Conservation (phyloP, 1,139 yeast genomes). For the Blastobotrys serpentis region DNA sequence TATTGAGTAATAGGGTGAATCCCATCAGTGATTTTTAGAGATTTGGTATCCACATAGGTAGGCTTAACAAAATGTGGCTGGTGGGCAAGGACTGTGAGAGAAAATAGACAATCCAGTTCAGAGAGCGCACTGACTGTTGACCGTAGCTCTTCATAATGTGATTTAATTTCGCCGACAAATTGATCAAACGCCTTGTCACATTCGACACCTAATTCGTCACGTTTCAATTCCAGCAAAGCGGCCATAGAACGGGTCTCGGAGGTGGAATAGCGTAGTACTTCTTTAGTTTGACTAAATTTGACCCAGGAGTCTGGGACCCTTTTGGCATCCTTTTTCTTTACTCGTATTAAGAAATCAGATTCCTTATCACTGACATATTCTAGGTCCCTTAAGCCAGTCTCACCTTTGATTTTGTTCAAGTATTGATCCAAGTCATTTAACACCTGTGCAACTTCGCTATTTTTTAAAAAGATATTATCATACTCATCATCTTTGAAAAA, state of each 20-base stretch:
- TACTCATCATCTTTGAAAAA: conserved; percentile 7
- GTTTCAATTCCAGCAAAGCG: conserved; percentile 45
- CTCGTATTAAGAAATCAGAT: conserved; percentile 13
- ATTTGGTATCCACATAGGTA: conserved; percentile 50
- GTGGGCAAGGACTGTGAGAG: conserved; percentile 64
- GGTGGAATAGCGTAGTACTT: conserved; percentile 70
- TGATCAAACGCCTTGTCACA: conserved; percentile 56
- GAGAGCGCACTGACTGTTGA: conserved; percentile 55
- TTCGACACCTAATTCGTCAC: conserved; percentile 55
- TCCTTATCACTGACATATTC: conserved; percentile 13
- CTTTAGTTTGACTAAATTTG: conserved; percentile 67
- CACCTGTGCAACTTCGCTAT: conserved; percentile 9
- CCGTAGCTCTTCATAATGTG: conserved; percentile 52
- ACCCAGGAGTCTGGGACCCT: conserved; percentile 72
- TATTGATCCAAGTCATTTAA: conserved; percentile 11
- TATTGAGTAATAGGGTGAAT: conserved; percentile 81
- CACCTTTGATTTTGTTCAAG: conserved; percentile 7
- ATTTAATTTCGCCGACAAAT: conserved; percentile 49
- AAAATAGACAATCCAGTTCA: conserved; percentile 68
- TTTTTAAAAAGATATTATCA: background rate
- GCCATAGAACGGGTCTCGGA: conserved; percentile 45
- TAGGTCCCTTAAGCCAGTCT: conserved; percentile 10
- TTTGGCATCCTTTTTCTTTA: conserved; percentile 37
- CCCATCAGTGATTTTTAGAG: conserved; percentile 55
- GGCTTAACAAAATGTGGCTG: conserved; percentile 58